Evolutionary conservation across 352 stramenopile species (phyloP).

Genomic region (Globisporangium middletonii): DNA sequence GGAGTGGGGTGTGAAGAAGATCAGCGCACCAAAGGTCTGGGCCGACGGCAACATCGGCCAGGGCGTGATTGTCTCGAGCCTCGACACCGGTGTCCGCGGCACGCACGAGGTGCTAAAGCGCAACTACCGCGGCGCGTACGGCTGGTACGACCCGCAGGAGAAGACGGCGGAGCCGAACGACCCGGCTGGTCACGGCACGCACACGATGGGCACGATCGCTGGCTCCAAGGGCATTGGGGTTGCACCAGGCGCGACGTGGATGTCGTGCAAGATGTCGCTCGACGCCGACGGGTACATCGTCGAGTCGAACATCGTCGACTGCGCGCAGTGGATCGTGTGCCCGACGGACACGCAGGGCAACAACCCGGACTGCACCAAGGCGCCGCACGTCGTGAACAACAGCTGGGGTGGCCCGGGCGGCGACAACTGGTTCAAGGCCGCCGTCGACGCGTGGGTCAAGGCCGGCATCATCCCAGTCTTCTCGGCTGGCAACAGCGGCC

Average conservation of each 20-base stretch:
- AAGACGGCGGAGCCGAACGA: neutral
- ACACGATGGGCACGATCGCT: conserved; percentile 11
- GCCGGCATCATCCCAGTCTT: conserved; percentile 24
- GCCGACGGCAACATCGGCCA: conserved; percentile 9
- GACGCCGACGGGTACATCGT: neutral
- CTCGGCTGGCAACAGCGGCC: conserved; percentile 14
- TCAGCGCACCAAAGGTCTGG: conserved; percentile 13
- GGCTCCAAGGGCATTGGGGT: conserved; percentile 10
- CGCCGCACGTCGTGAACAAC: conserved; percentile 23
- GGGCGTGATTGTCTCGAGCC: conserved; percentile 9
- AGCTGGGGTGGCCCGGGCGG: conserved; percentile 15
- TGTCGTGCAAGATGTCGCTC: conserved; percentile 11
- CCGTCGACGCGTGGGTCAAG: conserved; percentile 14
- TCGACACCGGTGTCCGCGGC: conserved; percentile 16
- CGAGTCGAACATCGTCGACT: conserved; percentile 14
- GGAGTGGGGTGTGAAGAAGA: conserved; percentile 12
- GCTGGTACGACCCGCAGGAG: conserved; percentile 13
- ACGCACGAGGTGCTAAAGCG: conserved; percentile 16
- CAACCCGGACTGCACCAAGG: conserved; percentile 14
- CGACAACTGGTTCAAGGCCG: conserved; percentile 11
- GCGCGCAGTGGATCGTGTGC: conserved; percentile 22
- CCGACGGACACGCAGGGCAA: conserved; percentile 18
- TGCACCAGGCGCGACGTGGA: conserved; percentile 12
- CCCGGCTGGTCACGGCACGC: conserved; percentile 6
- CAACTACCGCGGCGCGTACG: conserved; percentile 13